Evolutionary conservation across 441 rosid genomes (phyloP), one percentile per base, ranked within the genome.

Genomic region (Flueggea neowawraea): DNA sequence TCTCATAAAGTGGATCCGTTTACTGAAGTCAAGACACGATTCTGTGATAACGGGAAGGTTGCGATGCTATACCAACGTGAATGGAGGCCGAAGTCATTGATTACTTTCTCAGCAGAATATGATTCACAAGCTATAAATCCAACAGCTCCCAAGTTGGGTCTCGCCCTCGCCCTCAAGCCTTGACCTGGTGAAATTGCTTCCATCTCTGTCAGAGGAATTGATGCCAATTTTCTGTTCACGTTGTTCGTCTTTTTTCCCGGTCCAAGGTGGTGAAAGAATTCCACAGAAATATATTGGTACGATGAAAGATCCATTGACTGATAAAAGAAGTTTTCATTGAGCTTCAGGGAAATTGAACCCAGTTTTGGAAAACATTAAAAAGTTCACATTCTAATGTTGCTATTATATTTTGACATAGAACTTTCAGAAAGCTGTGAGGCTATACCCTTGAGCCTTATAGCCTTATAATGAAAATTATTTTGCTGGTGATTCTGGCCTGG

Each of bases 141-240:
- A 58, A 64, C 80, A 3, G 36, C 54, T 11, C 88, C 95, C 3
- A 88, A 74, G 83, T 31, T 82, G 12, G 97, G 97, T 63, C 85
- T 90, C 10, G 84, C 91, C 11, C 68, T 90, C 31, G 88, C 88
- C 55, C 91, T 88, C 62, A 88, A 83, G 78, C 97, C 95, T 62
- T 90, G 79, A 84, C 51, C 16, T 32, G 55, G 31, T 52, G 45
- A 32, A 67, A 60, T 65, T 64, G 8, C 44, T 54, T 54, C 28
- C 28, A 22, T 65, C 41, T 28, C 58, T 41, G 31, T 54, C n/a
- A 32, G 8, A 15, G 28, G 36, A 55, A 63, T 49, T 57, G 36
- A 65, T 61, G 66, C 45, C 55, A 41, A 57, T 43, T 57, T 43
- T 61, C 41, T 62, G 52, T 47, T 28, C 53, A 11, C n/a, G n/a